These are phyloP conservation scores for Suillus clintonianus DNA, from an alignment of 768 basidiomycete species.

Conservation along the genomic window DNA sequence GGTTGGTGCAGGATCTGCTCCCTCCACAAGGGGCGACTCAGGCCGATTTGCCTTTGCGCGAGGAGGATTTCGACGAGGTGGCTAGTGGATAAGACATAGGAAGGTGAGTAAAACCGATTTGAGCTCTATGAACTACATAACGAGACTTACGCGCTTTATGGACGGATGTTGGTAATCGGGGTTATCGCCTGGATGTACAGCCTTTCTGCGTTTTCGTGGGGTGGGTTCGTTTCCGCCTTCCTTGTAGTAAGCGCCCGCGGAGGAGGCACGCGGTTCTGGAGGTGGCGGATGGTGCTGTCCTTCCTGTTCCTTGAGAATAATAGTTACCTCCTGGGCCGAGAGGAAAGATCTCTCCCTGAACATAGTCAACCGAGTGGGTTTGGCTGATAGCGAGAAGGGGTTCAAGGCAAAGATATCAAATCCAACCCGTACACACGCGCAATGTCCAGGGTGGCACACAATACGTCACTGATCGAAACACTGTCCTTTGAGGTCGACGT, in stretches of 20 bases:
- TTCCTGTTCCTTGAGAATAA: slow-evolving; percentile 31
- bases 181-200: slow-evolving; percentile 45
- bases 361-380: slow-evolving; percentile 38
- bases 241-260: slow-evolving; percentile 29
- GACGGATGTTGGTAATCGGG: slow-evolving; percentile 53
- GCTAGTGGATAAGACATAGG: slow-evolving; percentile 20
- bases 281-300: slow-evolving; percentile 12
- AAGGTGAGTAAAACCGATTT: slow-evolving; percentile 5
- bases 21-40: slow-evolving; percentile 28
- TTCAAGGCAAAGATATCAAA: no score
- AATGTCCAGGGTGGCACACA: no score
- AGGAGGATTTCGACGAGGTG: slow-evolving; percentile 46
- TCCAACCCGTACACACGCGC: no score
- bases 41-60: slow-evolving; percentile 36
- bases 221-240: slow-evolving; percentile 32
- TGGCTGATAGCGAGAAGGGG: no score
- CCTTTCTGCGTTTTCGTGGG: slow-evolving; percentile 53
- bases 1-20: slow-evolving; percentile 16
- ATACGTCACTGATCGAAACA: no score
- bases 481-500: no score
- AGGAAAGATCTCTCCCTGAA: slow-evolving; percentile 39
- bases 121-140: slow-evolving; percentile 2
- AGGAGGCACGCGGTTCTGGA: slow-evolving; percentile 19
- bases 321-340: slow-evolving; percentile 38
- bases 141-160: slow-evolving; percentile 54